A percentile compares a stretch with the other conserved stretches of the same genome.
Evolutionary conservation across 495 filamentous ascomycete species (phyloP).

Genomic region (Sporormia fimetaria): DNA sequence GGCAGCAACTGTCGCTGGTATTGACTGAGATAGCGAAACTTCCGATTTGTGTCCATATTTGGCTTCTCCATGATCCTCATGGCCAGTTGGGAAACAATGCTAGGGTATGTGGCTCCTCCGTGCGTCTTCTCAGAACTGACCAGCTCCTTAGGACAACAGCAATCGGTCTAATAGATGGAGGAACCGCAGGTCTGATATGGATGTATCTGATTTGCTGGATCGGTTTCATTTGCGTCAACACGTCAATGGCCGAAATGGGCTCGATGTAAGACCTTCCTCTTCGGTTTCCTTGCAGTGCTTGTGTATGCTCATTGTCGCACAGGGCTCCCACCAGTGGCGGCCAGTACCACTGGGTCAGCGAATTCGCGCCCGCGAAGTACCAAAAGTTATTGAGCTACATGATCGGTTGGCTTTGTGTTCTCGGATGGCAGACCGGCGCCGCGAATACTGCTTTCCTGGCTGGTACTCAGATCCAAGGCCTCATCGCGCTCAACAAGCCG

Average conservation of each 20-base stretch:
- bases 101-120: slow-evolving; percentile 1
- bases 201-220: slow-evolving; percentile 9
- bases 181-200: slow-evolving; percentile 24
- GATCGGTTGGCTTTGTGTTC: slow-evolving; percentile 43
- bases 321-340: slow-evolving; percentile 27
- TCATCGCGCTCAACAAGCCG: slow-evolving; percentile 43
- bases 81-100: slow-evolving; percentile 13
- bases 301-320: not conserved
- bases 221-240: slow-evolving; percentile 7
- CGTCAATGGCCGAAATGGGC: slow-evolving; percentile 22
- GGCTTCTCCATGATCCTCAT: slow-evolving; percentile 25
- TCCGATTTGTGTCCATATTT: slow-evolving; percentile 24
- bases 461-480: slow-evolving; percentile 47
- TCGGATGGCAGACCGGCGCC: slow-evolving; percentile 49
- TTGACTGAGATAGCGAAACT: slow-evolving; percentile 19
- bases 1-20: not conserved
- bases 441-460: slow-evolving; percentile 43
- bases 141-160: slow-evolving; percentile 2
- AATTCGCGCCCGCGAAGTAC: slow-evolving; percentile 25
- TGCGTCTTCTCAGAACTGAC: not conserved
- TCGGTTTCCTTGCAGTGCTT: not conserved
- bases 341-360: slow-evolving; percentile 30
- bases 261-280: slow-evolving; percentile 21
- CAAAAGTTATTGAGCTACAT: slow-evolving; percentile 30
- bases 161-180: slow-evolving; percentile 28